These are phyloP conservation scores for Elsinoe batatas DNA, from an alignment of 2,329 filamentous ascomycete species.

Conservation along the genomic window DNA sequence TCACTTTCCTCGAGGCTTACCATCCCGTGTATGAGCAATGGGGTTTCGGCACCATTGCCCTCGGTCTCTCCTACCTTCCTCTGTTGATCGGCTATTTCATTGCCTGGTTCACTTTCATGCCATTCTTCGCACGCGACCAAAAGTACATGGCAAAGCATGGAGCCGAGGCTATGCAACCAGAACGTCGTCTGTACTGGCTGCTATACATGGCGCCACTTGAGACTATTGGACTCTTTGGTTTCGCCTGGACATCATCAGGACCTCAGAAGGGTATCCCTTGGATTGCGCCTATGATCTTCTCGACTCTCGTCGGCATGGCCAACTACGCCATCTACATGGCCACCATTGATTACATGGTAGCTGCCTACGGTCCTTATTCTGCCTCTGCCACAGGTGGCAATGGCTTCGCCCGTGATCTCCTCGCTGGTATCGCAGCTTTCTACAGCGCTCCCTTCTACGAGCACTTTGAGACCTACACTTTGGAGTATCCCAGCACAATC, in stretches of 20 bases:
- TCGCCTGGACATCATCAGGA: slow-evolving; percentile 57
- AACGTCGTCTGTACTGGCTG: slow-evolving; percentile 55
- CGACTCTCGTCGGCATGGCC: slow-evolving; percentile 56
- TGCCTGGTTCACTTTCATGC: slow-evolving; percentile 50
- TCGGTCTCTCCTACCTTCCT: slow-evolving; percentile 53
- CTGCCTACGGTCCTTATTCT: slow-evolving; percentile 59
- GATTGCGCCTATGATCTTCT: slow-evolving; percentile 56
- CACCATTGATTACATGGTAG: slow-evolving; percentile 65
- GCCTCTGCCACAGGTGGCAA: slow-evolving; percentile 65
- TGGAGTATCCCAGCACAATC: slow-evolving; percentile 44
- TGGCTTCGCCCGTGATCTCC: slow-evolving; percentile 59
- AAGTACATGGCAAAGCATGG: slow-evolving; percentile 36
- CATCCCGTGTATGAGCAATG: slow-evolving; percentile 56
- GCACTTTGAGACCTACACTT: slow-evolving; percentile 31
- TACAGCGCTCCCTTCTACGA: slow-evolving; percentile 50
- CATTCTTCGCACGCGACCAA: slow-evolving; percentile 47
- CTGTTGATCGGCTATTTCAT: slow-evolving; percentile 54
- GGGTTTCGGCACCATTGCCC: slow-evolving; percentile 46
- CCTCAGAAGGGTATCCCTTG: slow-evolving; percentile 47
- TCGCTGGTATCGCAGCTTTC: slow-evolving; percentile 59
- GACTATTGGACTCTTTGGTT: slow-evolving; percentile 54
- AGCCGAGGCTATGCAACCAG: slow-evolving; percentile 45
- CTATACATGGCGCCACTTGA: slow-evolving; percentile 44
- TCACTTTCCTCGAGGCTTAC: slow-evolving; percentile 65
- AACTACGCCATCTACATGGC: slow-evolving; percentile 66